Evolutionary conservation across 2,329 filamentous ascomycete species (phyloP).

Genomic region (Exophiala mesophila): DNA sequence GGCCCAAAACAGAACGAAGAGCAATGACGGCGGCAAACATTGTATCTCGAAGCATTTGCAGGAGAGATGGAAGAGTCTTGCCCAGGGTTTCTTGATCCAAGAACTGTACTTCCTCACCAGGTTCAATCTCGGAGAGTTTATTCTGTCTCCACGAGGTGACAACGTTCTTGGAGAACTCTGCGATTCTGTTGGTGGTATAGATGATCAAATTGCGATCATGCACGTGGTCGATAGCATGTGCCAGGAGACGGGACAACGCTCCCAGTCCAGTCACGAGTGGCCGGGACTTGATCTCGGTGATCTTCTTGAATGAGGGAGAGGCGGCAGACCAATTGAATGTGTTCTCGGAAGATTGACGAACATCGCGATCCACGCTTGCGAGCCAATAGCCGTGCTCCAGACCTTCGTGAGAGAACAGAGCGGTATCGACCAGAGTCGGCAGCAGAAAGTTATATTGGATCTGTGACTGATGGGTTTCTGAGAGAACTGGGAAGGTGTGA

Average conservation of each 20-base stretch:
- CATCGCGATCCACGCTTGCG: constrained; percentile 62
- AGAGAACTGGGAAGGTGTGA: constrained; percentile 69
- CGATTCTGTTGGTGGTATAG: constrained; percentile 54
- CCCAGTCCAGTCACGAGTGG: constrained; percentile 59
- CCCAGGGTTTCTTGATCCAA: constrained; percentile 62
- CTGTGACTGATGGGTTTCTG: constrained; percentile 52
- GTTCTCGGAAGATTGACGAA: constrained; percentile 48
- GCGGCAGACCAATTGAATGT: constrained; percentile 62
- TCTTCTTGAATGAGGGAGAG: constrained; percentile 54
- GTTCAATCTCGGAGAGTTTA: constrained; percentile 68
- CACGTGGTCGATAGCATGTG: constrained; percentile 57
- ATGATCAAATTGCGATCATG: constrained; percentile 41
- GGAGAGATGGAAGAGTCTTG: constrained; percentile 65
- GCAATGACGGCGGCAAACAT: constrained; percentile 72
- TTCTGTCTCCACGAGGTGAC: constrained; percentile 69
- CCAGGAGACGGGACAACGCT: constrained; percentile 58
- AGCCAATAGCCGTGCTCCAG: constrained; percentile 74
- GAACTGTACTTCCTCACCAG: constrained; percentile 58
- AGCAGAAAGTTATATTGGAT: constrained; percentile 67
- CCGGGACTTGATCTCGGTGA: constrained; percentile 52
- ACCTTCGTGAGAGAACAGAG: constrained; percentile 66
- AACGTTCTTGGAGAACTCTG: constrained; percentile 62
- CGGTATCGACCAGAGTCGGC: constrained; percentile 62
- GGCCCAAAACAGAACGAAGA: constrained; percentile 67
- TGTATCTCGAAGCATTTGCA: constrained; percentile 68